Base-by-base conservation (phyloP, 2,329 filamentous ascomycete genomes). In the Sordariomycetes sp. region DNA sequence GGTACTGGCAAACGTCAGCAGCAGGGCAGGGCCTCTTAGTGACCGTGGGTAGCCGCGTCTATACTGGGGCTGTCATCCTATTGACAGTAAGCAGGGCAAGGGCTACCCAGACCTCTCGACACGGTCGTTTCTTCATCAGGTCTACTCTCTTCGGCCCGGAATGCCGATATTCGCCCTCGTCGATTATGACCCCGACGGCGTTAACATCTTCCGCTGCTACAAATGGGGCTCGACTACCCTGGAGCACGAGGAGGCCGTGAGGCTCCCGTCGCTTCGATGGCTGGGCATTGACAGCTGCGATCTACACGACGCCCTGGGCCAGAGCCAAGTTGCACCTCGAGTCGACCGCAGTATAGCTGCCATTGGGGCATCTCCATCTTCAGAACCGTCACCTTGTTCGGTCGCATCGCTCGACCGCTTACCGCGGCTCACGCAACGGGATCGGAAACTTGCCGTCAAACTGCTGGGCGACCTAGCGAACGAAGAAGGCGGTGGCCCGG, bases 71-170 rank as follows among this genome's bases (percentile, higher is more conserved):
- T 5, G n/a, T 1, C 22, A 10, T 32, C 54, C 28, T 34, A 39
- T 51, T 59, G 32, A 60, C 53, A 15, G 13, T 6, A 42, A 6
- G 3, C 56, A 90, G 85, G 89, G 83, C 1, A 94, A 91, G 74
- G 89, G 89, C 1, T 94, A 90, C 64, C 88, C 89, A 0, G 89
- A 94, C 62, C 72, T 92, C 53, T 76, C 79, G 1, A 90, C 87
- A 0, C 76, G 86, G 8, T 75, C 76, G 17, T 84, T 92, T 56
- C 70, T 92, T 1, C 74, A 76, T 50, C 66, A 74, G 13, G 57
- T 90, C 1, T 75, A 78, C 42, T 66, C 63, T 0, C 68, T 67
- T 10, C 72, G 70, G 22, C 78, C 79, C 0, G 65, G 68, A 0
- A 68, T 86, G 24, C 79, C 81, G 1, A 78, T 89, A 7, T 76